Conservation (phyloP, 2,329 filamentous ascomycete species). For the Elsinoe batatas region DNA sequence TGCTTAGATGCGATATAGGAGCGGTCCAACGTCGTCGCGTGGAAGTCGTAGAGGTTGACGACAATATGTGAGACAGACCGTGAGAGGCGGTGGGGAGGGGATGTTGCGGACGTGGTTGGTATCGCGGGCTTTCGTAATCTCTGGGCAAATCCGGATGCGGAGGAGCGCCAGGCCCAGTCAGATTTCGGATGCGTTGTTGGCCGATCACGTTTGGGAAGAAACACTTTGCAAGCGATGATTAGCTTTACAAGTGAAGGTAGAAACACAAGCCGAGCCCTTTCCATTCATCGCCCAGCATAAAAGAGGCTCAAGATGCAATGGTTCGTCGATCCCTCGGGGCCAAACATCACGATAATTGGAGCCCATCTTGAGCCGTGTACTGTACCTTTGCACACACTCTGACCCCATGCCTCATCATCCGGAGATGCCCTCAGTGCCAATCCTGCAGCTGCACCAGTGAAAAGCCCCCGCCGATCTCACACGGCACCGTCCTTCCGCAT, state of each 20-base stretch:
- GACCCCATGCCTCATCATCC: background rate
- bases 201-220: background rate
- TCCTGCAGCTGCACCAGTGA: background rate
- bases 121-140: constrained; percentile 1
- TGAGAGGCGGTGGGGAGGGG: background rate
- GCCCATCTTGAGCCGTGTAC: background rate
- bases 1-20: constrained; percentile 3
- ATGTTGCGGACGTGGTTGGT: background rate
- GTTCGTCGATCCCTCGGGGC: background rate
- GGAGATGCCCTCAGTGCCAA: background rate
- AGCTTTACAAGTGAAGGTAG: background rate
- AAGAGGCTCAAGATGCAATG: background rate
- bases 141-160: background rate
- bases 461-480: background rate
- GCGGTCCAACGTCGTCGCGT: constrained; percentile 1
- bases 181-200: background rate
- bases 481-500: background rate
- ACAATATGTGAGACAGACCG: background rate
- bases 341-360: background rate
- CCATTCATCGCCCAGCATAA: background rate
- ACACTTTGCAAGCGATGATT: background rate
- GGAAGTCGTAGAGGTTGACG: background rate
- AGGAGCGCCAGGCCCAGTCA: background rate
- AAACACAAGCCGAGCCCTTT: background rate
- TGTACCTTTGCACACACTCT: too few relatives aligned